Evolutionary conservation across 78 protist genomes (phyloP).

Genomic region (Mastigamoeba balamuthi): DNA sequence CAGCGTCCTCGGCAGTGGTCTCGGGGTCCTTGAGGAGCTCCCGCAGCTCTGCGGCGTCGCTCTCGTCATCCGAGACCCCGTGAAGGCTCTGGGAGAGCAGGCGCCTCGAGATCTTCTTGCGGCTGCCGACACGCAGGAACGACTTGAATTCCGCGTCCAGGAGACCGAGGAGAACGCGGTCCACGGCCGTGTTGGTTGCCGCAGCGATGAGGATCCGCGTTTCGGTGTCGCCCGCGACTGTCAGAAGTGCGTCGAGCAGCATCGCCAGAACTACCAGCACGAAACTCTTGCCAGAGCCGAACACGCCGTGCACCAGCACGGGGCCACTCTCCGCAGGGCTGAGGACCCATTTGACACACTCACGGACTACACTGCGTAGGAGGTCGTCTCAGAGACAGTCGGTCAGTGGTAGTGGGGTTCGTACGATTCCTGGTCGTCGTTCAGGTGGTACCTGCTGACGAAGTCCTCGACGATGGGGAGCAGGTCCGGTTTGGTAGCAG

Average conservation of each 20-base stretch:
- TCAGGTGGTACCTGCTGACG: not conserved
- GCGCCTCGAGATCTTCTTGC: slow-evolving; percentile 49
- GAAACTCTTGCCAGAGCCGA: slow-evolving; percentile 66
- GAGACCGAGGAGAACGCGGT: slow-evolving; percentile 46
- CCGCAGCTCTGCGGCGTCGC: slow-evolving; percentile 18
- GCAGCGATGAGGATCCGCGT: slow-evolving; percentile 33
- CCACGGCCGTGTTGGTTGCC: slow-evolving; percentile 76
- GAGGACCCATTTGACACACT: slow-evolving; percentile 16
- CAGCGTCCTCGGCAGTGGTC: not conserved
- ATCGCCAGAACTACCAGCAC: slow-evolving; percentile 40
- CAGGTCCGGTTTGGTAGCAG: not conserved
- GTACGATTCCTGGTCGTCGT: slow-evolving; percentile 21
- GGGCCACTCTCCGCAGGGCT: not conserved
- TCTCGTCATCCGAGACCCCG: slow-evolving; percentile 6
- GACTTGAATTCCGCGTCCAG: slow-evolving; percentile 21
- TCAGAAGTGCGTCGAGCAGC: slow-evolving; percentile 10
- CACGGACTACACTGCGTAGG: not conserved
- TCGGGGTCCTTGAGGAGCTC: slow-evolving; percentile 4
- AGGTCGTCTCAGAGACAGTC: not conserved
- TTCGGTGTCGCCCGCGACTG: slow-evolving; percentile 17
- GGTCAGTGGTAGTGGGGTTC: not conserved
- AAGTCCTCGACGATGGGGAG: not conserved
- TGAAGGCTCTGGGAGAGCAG: slow-evolving; percentile 28
- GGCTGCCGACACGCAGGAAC: slow-evolving; percentile 62
- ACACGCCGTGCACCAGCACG: slow-evolving; percentile 66